Conservation (phyloP, 805 yeast genomes). For the Candida stauntonica region DNA sequence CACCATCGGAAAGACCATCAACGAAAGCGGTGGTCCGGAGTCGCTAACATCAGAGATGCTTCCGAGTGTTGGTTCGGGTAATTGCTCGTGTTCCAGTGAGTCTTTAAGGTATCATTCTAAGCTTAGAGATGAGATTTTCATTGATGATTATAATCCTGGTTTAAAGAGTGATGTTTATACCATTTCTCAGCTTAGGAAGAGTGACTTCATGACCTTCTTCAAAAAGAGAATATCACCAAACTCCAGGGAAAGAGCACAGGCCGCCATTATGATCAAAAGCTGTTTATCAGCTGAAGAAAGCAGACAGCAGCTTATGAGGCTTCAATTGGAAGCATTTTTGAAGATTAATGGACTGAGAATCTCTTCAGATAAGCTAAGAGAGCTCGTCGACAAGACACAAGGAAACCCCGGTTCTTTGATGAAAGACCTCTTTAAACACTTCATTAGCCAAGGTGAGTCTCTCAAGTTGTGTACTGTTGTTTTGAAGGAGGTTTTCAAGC, state of each 20-base stretch:
- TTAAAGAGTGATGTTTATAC: constrained; percentile 25
- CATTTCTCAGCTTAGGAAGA: constrained; percentile 24
- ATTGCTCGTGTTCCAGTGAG: constrained; percentile 19
- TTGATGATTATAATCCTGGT: constrained; percentile 16
- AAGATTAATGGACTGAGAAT: constrained; percentile 46
- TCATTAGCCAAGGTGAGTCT: constrained; percentile 38
- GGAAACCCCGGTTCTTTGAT: constrained; percentile 35
- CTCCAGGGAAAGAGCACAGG: constrained; percentile 32
- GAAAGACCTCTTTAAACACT: constrained; percentile 40
- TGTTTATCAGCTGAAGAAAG: constrained; percentile 34
- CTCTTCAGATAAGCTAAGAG: constrained; percentile 34
- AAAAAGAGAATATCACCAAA: constrained; percentile 31
- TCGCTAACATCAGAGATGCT: constrained; percentile 32
- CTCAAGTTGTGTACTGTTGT: constrained; percentile 32
- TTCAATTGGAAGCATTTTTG: constrained; percentile 42
- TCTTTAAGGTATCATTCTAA: constrained; percentile 41
- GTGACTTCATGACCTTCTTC: constrained; percentile 35
- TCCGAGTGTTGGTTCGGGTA: constrained; percentile 34
- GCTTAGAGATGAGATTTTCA: constrained; percentile 21
- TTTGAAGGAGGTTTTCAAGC: constrained; percentile 33
- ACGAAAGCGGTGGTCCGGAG: constrained; percentile 30
- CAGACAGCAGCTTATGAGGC: constrained; percentile 30
- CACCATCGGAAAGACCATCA: constrained; percentile 13
- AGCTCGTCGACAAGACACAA: constrained; percentile 35
- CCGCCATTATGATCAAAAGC: constrained; percentile 40